Evolutionary conservation across 768 basidiomycete genomes (phyloP), one percentile per base, ranked within the genome.

Genomic region (Boletus rufocinnamomeus): DNA sequence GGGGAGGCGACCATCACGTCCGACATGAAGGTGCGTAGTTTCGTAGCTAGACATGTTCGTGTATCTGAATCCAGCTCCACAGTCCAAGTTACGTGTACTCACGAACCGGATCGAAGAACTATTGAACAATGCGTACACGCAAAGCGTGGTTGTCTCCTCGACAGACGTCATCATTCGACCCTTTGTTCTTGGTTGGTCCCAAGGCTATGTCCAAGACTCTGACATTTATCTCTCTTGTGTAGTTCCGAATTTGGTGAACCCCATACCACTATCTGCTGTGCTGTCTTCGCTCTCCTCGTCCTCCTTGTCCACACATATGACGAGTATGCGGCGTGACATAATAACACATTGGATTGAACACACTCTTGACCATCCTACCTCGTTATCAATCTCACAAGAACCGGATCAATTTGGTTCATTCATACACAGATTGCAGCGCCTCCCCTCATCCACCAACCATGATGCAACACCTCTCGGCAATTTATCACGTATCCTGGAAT

Each of bases 91-190:
- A 57, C 80, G 79, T 58, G 79, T 82, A 10, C 70, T 80, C 27
- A 78, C 79, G 65, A 84, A 87, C 55, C 82, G 82, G 38, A 72
- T 83, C 8, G 85, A 90, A 66, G 91, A 92, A 59, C 85, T 90
- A 64, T 77, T 93, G 25, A 82, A 79, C 62, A 84, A 89, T 48
- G 87, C 86, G 3, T 91, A 84, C 66, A 71, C 81, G 23, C 80
- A 84, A 64, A 80, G 86, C 65, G 70, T 92, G 27, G 66, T 77
- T 3, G 69, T 88, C 30, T 78, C 80, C 27, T 73, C 81, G 4
- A 77, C 76, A 17, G 78, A 80, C 58, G 63, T 91, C 30, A 70
- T 74, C 30, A 77, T 91, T 51, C 76, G 74, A 53, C 73, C 81
- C 14, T 76, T 77, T 28, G 79, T 88, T n/a, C 80, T 72, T 61